These are phyloP conservation scores for Isabelozyma heimii DNA, from an alignment of 805 yeast species.

Conservation along the genomic window DNA sequence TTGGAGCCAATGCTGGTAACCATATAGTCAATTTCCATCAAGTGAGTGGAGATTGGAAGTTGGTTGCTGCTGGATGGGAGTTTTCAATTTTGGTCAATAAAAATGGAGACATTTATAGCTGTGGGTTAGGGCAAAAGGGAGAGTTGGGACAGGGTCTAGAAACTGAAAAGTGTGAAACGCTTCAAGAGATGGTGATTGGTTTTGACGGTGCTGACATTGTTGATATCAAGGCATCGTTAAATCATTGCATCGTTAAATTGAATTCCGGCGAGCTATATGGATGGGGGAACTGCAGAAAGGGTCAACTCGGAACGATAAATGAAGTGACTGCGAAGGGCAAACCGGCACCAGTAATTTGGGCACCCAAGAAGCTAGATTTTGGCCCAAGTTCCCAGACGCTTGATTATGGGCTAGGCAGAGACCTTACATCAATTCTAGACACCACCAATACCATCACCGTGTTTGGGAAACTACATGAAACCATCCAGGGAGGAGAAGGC, in stretches of 20 bases:
- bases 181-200: constrained; percentile 6
- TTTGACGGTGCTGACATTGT: constrained; percentile 1
- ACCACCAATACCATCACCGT: constrained; percentile 10
- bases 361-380: constrained; percentile 18
- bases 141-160: constrained; percentile 58
- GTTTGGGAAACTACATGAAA: constrained; percentile 14
- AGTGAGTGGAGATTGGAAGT: constrained; percentile 34
- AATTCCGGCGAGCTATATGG: constrained; percentile 49
- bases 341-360: constrained; percentile 16
- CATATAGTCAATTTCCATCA: constrained; percentile 12
- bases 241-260: constrained; percentile 40
- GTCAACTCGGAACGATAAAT: constrained; percentile 41
- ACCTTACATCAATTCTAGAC: constrained; percentile 45
- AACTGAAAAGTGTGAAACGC: constrained; percentile 1
- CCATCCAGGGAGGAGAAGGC: neutral
- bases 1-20: constrained; percentile 17
- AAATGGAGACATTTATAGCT: constrained; percentile 40
- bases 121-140: constrained; percentile 71
- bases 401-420: constrained; percentile 52
- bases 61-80: constrained; percentile 79
- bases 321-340: constrained; percentile 5
- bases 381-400: neutral
- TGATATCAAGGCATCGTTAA: constrained; percentile 38
- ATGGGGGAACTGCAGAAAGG: constrained; percentile 69
- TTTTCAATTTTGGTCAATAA: constrained; percentile 52